Conservation (phyloP, 1,139 yeast species). For the Meyerozyma sp. region DNA sequence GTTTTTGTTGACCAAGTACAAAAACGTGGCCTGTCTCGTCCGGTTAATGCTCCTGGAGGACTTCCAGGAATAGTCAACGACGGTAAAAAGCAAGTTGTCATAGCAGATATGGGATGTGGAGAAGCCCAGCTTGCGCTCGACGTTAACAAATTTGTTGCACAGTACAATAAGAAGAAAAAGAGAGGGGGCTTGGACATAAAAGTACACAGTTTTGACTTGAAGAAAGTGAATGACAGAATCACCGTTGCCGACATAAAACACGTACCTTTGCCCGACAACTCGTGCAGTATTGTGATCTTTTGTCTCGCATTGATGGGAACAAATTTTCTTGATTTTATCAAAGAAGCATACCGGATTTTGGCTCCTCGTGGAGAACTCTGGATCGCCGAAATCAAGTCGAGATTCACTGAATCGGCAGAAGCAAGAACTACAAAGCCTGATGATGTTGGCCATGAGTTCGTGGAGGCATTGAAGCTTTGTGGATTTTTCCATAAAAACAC, state of each 20-base stretch:
- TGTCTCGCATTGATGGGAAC: conserved; percentile 98
- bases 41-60: conserved; percentile 92
- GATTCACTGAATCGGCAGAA: conserved; percentile 57
- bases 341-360: conserved; percentile 82
- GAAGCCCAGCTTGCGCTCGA: conserved; percentile 84
- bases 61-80: conserved; percentile 57
- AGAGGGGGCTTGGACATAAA: conserved; percentile 42
- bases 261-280: conserved; percentile 76
- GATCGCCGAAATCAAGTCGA: conserved; percentile 95
- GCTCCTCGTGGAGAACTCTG: conserved; percentile 92
- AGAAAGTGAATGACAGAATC: conserved; percentile 78
- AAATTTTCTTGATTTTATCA: conserved; percentile 82
- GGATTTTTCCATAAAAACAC: conserved; percentile 89
- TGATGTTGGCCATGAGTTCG: conserved; percentile 68
- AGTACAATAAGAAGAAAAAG: conserved; percentile 28
- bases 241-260: conserved; percentile 93
- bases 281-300: conserved; percentile 81
- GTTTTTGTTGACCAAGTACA: conserved; percentile 73
- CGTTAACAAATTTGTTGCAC: conserved; percentile 44
- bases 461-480: conserved; percentile 62
- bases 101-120: conserved; percentile 99
- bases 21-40: conserved; percentile 50
- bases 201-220: conserved; percentile 87
- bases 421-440: conserved; percentile 16
- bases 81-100: conserved; percentile 46